These are phyloP conservation scores for Chenopodium formosanum DNA, from an alignment of 148 eudicot genomes.

Conservation along the genomic window DNA sequence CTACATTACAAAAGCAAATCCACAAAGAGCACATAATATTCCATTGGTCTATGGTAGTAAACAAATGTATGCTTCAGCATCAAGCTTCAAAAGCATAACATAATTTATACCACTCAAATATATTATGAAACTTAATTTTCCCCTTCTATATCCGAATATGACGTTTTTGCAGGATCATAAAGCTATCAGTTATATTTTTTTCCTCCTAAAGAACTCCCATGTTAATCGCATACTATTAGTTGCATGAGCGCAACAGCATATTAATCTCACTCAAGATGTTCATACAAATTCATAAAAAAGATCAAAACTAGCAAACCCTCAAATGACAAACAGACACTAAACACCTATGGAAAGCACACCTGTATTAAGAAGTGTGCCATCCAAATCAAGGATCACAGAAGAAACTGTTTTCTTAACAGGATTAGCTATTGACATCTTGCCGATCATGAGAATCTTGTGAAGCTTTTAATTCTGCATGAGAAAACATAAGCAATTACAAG, in stretches of 20 bases:
- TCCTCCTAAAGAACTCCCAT: not conserved
- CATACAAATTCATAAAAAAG: not conserved
- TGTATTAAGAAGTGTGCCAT: constrained; percentile 73
- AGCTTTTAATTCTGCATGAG: constrained; percentile 15
- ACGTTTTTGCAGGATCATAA: not conserved
- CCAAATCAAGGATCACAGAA: constrained; percentile 75
- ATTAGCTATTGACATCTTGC: constrained; percentile 41
- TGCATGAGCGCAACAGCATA: not conserved
- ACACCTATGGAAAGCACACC: constrained; percentile 30
- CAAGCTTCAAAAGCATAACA: not conserved
- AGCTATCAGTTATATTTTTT: not conserved
- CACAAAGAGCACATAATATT: not conserved
- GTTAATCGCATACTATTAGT: not conserved
- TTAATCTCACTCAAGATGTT: not conserved
- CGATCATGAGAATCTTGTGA: constrained; percentile 1
- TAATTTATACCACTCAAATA: not conserved
- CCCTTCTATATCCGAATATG: not conserved
- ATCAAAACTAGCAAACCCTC: not conserved
- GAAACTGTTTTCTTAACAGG: constrained; percentile 52
- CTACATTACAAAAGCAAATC: not conserved
- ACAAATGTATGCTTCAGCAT: not conserved
- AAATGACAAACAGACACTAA: no score
- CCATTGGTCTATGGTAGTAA: not conserved
- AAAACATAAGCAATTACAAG: not conserved
- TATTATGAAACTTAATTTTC: no score